Evolutionary conservation across 208 protist genomes (phyloP).

Genomic region (Leishmania gerbilli): DNA sequence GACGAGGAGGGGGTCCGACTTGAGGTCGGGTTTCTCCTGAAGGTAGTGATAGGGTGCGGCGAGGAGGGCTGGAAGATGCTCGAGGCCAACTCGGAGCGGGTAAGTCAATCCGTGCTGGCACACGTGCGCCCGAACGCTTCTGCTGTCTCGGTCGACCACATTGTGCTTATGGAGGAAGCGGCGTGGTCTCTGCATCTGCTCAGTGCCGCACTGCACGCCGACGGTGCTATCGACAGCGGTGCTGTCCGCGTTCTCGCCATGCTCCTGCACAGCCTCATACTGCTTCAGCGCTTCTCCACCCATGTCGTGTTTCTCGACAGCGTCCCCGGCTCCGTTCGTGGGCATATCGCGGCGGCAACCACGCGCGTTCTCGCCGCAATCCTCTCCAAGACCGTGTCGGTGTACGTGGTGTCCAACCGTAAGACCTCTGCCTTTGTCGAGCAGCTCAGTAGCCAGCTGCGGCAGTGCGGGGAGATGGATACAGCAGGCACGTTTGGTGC

Average conservation of each 20-base stretch:
- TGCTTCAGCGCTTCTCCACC: conserved; percentile 18
- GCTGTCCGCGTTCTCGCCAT: conserved; percentile 20
- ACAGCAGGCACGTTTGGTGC: conserved; percentile 16
- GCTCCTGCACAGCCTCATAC: conserved; percentile 25
- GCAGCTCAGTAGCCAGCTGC: conserved; percentile 28
- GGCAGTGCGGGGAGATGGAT: conserved; percentile 35
- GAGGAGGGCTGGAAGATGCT: conserved; percentile 33
- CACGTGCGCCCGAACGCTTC: conserved; percentile 10
- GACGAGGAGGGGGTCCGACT: conserved; percentile 43
- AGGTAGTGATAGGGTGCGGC: conserved; percentile 37
- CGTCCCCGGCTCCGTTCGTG: conserved; percentile 19
- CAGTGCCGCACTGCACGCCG: conserved; percentile 22
- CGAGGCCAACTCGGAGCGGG: conserved; percentile 12
- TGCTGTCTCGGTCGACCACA: conserved; percentile 11
- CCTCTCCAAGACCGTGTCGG: conserved; percentile 28
- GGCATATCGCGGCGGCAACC: conserved; percentile 24
- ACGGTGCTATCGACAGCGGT: conserved; percentile 21
- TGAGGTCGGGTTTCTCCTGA: conserved; percentile 49
- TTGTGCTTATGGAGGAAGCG: conserved; percentile 25
- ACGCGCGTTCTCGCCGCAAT: conserved; percentile 18
- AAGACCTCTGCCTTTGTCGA: conserved; percentile 38
- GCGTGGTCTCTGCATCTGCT: conserved; percentile 39
- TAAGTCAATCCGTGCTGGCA: conserved; percentile 8
- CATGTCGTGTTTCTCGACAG: conserved; percentile 7
- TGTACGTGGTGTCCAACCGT: conserved; percentile 29